Percentiles rank a stretch among this genome's conserved stretches.
phyloP scores from a whole-genome alignment of 176 grass and related monocot species.

The Phoenix dactylifera region DNA sequence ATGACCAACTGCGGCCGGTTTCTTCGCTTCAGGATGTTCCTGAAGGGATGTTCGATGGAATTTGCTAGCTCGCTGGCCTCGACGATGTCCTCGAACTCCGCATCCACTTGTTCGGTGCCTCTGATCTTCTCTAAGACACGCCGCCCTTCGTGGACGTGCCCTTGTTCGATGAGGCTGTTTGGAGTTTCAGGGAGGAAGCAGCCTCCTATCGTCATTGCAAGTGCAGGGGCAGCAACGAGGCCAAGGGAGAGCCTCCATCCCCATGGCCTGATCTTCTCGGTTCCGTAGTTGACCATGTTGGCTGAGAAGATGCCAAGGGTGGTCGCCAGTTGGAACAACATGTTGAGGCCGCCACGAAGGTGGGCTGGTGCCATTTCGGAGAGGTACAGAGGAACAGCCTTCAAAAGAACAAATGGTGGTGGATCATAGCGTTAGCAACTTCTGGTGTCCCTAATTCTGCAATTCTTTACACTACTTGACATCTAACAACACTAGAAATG shows the following conservation, averaged over 20 bases:
- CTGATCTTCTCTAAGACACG: constrained; percentile 67
- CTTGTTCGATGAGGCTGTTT: constrained; percentile 82
- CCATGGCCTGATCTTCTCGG: constrained; percentile 70
- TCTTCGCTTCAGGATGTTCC: constrained; percentile 57
- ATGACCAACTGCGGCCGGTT: constrained; percentile 90
- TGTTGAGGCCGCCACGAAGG: constrained; percentile 82
- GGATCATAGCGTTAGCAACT: no score
- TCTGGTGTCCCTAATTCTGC: no score
- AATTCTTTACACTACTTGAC: no score
- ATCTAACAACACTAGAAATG: no score
- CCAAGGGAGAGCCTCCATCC: constrained; percentile 90
- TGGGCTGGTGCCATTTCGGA: constrained; percentile 93
- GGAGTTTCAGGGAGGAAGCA: constrained; percentile 79
- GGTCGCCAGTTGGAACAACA: constrained; percentile 98
- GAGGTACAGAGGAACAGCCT: constrained; percentile 81
- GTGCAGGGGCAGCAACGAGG: constrained; percentile 51
- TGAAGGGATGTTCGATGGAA: constrained; percentile 77
- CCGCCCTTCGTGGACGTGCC: constrained; percentile 38
- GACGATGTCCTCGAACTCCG: constrained; percentile 76
- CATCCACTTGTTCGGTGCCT: constrained; percentile 65
- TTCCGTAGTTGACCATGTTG: constrained; percentile 97
- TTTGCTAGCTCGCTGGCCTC: constrained; percentile 88
- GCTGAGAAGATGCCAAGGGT: constrained; percentile 89
- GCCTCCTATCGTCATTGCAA: constrained; percentile 69
- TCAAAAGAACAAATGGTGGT: not conserved